Evolutionary conservation across 306 rosid species (phyloP), one percentile per base, ranked within the genome.

Genomic region (Cucurbita argyrosperma): DNA sequence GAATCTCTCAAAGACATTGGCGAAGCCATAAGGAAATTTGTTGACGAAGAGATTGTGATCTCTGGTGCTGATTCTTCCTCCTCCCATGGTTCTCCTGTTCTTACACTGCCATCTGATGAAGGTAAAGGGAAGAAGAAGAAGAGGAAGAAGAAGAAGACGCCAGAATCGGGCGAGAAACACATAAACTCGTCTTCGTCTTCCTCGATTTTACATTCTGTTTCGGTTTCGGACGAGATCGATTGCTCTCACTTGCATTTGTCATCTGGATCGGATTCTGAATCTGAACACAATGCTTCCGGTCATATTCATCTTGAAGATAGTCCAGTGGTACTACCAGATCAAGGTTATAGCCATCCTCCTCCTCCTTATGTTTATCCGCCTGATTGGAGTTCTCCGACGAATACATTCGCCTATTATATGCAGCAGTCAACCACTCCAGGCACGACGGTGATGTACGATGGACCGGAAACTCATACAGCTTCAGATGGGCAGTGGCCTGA

Each of bases 31-130:
- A 81, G 90, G 1, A 87, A 80, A 61, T 95, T 95, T 82, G 86
- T 87, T 15, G 97, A 95, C 19, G 91, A 89, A 64, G 99, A 91
- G 83, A 84, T 95, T 65, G 63, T 87, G 35, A 54, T 83, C 64
- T 63, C 81, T 38, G 75, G 80, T 40, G 62, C 82, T 16, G 79
- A 50, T 39, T 77, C 84, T 21, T 79, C 39, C 0, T 46, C 85
- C 55, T 54, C 80, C 43, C 83, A 83, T 7, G 79, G 76, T 59
- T 95, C 99, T 53, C 97, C 99, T 4, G 88, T 91, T 40, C 92
- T 95, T 74, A 89, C 97, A 58, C 84, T 95, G 80, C 99, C 99
- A 3, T 89, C 97, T 2, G 87, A 88, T 23, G 82, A 81, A 78
- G 90, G 73, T 40, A 68, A 68, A 75, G 91, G 73, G 21, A 68